Evolutionary conservation across 768 basidiomycete species (phyloP).

Genomic region (Cubamyces lactineus): DNA sequence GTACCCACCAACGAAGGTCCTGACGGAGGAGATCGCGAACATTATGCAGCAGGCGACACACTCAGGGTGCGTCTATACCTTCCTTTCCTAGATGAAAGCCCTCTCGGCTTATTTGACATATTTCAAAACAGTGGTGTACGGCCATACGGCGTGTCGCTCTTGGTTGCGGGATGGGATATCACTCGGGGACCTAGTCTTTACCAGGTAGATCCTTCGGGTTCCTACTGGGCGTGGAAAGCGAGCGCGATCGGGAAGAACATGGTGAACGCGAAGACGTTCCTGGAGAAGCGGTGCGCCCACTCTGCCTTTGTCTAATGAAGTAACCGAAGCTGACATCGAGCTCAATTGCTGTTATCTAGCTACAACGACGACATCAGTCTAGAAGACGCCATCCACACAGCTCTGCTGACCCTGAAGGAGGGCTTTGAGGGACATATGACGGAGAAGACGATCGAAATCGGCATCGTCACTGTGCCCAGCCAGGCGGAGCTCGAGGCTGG

Average conservation of each 20-base stretch:
- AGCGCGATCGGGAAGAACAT: conserved; percentile 99
- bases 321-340: conserved; percentile 22
- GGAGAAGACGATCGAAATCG: conserved; percentile 99
- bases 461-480: conserved; percentile 90
- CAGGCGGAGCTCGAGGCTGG: conserved; percentile 67
- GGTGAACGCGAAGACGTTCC: conserved; percentile 99
- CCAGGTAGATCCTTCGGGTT: conserved; percentile 98
- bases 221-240: conserved; percentile 99
- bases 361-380: conserved; percentile 99
- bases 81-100: conserved; percentile 2
- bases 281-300: conserved; percentile 88
- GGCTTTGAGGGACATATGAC: conserved; percentile 99
- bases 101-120: neutral
- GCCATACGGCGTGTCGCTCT: conserved; percentile 96
- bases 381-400: conserved; percentile 99
- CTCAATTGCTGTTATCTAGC: conserved; percentile 46
- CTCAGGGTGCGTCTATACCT: conserved; percentile 72
- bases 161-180: conserved; percentile 96
- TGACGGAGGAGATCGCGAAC: conserved; percentile 96
- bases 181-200: conserved; percentile 96
- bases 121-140: conserved; percentile 81
- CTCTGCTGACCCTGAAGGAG: conserved; percentile 95
- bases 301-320: conserved; percentile 25
- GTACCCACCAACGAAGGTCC: conserved; percentile 94
- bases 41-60: conserved; percentile 99